Evolutionary conservation across 2,329 filamentous ascomycete species (phyloP).

Genomic region (Diaporthe ampelina): DNA sequence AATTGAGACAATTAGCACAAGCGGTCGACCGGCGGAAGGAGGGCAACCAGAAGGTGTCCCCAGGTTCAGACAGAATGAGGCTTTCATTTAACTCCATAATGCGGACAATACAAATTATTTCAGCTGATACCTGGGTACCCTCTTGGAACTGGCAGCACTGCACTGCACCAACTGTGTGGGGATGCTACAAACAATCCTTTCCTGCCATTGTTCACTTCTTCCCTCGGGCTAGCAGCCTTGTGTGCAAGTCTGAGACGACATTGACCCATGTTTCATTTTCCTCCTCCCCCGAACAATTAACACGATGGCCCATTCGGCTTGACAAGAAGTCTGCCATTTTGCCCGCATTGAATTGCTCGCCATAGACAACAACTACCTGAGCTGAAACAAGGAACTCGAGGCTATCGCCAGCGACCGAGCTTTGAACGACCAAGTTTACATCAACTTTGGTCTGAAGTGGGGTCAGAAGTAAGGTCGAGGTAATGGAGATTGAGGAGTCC

Average conservation of each 20-base stretch:
- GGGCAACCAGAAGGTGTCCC: neutral
- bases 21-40: neutral
- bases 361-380: constrained; percentile 77
- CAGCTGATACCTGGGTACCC: neutral
- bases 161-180: neutral
- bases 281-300: constrained; percentile 52
- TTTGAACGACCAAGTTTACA: constrained; percentile 69
- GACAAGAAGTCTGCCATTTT: constrained; percentile 82
- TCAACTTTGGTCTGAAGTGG: constrained; percentile 78
- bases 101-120: neutral
- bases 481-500: constrained; percentile 75
- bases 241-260: constrained; percentile 68
- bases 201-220: constrained; percentile 55
- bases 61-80: neutral
- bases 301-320: constrained; percentile 63
- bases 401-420: constrained; percentile 60
- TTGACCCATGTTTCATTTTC: constrained; percentile 64
- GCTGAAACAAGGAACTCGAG: constrained; percentile 68
- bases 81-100: neutral
- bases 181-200: neutral
- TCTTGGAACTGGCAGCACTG: neutral
- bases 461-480: constrained; percentile 72
- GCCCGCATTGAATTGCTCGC: constrained; percentile 80
- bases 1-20: neutral
- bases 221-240: constrained; percentile 68